Conservation (phyloP, 2,329 filamentous ascomycete species). For the Microsporum canis region DNA sequence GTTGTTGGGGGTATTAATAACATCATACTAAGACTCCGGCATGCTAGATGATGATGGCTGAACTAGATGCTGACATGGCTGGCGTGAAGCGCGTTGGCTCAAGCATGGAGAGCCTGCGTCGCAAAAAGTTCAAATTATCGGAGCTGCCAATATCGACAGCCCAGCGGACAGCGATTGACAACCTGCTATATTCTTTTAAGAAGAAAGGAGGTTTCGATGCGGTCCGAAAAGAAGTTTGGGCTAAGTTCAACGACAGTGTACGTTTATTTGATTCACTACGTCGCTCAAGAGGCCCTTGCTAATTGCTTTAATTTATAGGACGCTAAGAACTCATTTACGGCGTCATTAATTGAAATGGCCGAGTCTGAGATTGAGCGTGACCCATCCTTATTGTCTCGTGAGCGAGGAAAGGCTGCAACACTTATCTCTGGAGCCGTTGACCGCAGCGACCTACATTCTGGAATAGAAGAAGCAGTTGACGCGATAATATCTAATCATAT, state of each 20-base stretch:
- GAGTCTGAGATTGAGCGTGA: slow-evolving; percentile 53
- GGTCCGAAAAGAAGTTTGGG: slow-evolving; percentile 50
- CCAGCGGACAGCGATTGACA: slow-evolving; percentile 49
- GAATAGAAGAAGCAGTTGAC: slow-evolving; percentile 45
- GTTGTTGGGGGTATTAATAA: not conserved
- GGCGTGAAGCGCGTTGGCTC: slow-evolving; percentile 21
- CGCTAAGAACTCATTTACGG: slow-evolving; percentile 41
- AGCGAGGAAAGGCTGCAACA: slow-evolving; percentile 50
- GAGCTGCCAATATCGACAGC: slow-evolving; percentile 50
- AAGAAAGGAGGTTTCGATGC: slow-evolving; percentile 56
- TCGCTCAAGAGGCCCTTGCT: not conserved
- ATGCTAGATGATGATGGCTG: slow-evolving; percentile 20
- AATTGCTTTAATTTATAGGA: slow-evolving; percentile 28
- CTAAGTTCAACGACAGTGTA: slow-evolving; percentile 47
- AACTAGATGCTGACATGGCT: slow-evolving; percentile 19
- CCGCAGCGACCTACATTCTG: slow-evolving; percentile 50
- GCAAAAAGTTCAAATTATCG: slow-evolving; percentile 46
- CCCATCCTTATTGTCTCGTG: slow-evolving; percentile 48
- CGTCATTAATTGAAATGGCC: slow-evolving; percentile 44
- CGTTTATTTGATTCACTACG: slow-evolving; percentile 14
- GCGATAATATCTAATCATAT: slow-evolving; percentile 44
- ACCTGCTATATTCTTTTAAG: slow-evolving; percentile 51
- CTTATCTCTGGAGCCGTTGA: slow-evolving; percentile 54
- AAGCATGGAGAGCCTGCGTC: slow-evolving; percentile 24
- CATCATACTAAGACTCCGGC: not conserved